Base-by-base conservation (phyloP, 139 green algal species). In the Pleodorina starrii region DNA sequence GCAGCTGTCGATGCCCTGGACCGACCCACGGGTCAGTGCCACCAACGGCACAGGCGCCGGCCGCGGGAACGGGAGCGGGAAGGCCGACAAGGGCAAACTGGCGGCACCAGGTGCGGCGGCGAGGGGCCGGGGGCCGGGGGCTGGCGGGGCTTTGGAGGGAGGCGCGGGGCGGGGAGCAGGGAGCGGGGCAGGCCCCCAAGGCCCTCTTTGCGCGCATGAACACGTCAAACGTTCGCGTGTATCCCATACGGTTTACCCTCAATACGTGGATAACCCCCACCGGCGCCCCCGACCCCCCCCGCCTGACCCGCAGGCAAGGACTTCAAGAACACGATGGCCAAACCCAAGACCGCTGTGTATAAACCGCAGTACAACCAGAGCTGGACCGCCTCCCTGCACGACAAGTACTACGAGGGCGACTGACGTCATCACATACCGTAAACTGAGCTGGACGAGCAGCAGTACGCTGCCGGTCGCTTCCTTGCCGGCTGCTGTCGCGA, bases 361-460 rank as follows among this genome's bases (percentile, higher is more conserved):
- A 90, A 90, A 60, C 32, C 59, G 59, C 21, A 79, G 76, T 81
- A 78, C 86, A 87, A 90, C 76, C 75, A 86, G 32, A 73, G 40
- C 60, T 90, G 86, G 86, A 66, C 21, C n/a, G 86, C 73, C 32
- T 87, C 75, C 36, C 75, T 81, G 35, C 75, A 46, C 29, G 86
- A 90, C 76, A 42, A 42, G n/a, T 90, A 90, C 44, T 90, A 90
- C 60, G 12, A 66, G 10, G n/a, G n/a, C n/a, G n/a, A n/a, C n/a
- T n/a, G n/a, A n/a, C n/a, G n/a, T n/a, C n/a, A n/a, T n/a, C n/a
- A n/a, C n/a, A n/a, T n/a, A n/a, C n/a, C n/a, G n/a, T n/a, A n/a
- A n/a, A 74, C 16, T 42, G 66, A 74, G 69, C n/a, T 57, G 72
- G 19, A 79, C 11, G 42, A n/a, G 32, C 12, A 42, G 66, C 66